A percentile compares a stretch with the other conserved stretches of the same genome.
Evolutionary conservation across 495 filamentous ascomycete genomes (phyloP).

Genomic region (Hypoxylon perforatum): DNA sequence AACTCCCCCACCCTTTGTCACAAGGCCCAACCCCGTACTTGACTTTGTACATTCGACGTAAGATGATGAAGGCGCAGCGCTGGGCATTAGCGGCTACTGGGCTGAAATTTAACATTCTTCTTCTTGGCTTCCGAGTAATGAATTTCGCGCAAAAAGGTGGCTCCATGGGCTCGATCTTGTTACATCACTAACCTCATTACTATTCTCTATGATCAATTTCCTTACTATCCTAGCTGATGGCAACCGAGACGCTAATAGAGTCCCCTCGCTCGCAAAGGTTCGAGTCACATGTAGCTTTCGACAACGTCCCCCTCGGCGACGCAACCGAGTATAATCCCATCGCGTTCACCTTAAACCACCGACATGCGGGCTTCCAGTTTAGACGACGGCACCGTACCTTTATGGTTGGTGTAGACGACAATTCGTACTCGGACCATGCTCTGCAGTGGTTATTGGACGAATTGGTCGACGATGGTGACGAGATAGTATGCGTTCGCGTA

Average conservation of each 20-base stretch:
- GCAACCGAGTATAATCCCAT: slow-evolving; percentile 79
- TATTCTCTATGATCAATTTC: slow-evolving; percentile 1
- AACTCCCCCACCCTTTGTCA: slow-evolving; percentile 30
- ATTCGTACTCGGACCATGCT: slow-evolving; percentile 95
- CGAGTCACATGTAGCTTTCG: slow-evolving; percentile 82
- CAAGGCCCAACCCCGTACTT: slow-evolving; percentile 27
- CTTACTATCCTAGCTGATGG: slow-evolving; percentile 41
- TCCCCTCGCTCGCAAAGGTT: slow-evolving; percentile 59
- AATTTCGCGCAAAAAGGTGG: slow-evolving; percentile 36
- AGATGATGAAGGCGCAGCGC: slow-evolving; percentile 32
- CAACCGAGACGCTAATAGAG: slow-evolving; percentile 58
- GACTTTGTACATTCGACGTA: slow-evolving; percentile 19
- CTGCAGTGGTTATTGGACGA: slow-evolving; percentile 95
- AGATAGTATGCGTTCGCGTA: slow-evolving; percentile 92
- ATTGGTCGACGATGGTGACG: slow-evolving; percentile 95
- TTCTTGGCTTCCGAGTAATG: neutral
- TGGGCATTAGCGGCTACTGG: slow-evolving; percentile 33
- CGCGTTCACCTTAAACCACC: slow-evolving; percentile 85
- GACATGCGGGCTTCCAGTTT: slow-evolving; percentile 89
- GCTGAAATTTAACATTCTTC: slow-evolving; percentile 13
- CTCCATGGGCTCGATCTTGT: slow-evolving; percentile 14
- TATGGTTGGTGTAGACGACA: slow-evolving; percentile 92
- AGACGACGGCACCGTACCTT: slow-evolving; percentile 89
- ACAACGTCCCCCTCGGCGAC: slow-evolving; percentile 81
- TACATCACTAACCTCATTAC: slow-evolving; percentile 15